These are phyloP conservation scores for Pseudotsuga menziesii DNA, from an alignment of 75 land plant genomes.

Conservation along the genomic window DNA sequence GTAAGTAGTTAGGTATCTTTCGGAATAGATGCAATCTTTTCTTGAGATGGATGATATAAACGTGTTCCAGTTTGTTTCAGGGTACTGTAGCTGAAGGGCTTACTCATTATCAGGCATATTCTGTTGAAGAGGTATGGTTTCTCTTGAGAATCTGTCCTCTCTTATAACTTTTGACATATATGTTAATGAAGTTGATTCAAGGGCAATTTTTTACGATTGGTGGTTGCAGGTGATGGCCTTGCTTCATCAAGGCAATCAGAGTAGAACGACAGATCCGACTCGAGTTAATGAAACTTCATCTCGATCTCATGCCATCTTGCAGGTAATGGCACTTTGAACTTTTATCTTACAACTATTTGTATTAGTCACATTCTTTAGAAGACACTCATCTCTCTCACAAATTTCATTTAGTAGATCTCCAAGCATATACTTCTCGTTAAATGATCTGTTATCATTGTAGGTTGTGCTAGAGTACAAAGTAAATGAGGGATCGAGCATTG, in stretches of 20 bases:
- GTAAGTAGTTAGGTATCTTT: not conserved
- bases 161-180: not conserved
- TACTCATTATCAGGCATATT: conserved; percentile 10
- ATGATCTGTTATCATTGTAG: conserved; percentile 2
- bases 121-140: conserved; percentile 18
- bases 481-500: no score
- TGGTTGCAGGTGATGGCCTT: conserved; percentile 21
- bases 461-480: conserved; percentile 21
- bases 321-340: conserved; percentile 13
- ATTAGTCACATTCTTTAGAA: not conserved
- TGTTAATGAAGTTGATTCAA: no score
- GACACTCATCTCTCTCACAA: not conserved
- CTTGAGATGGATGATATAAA: not conserved
- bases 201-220: not conserved
- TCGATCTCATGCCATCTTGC: conserved; percentile 26
- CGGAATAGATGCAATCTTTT: not conserved
- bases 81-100: conserved; percentile 19
- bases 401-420: not conserved
- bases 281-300: conserved; percentile 30
- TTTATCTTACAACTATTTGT: not conserved
- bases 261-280: conserved; percentile 24
- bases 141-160: not conserved
- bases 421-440: not conserved
- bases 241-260: conserved; percentile 24
- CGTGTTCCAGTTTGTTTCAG: conserved; percentile 5